Conservation (phyloP, 1,284 basidiomycete genomes). For the Trichosporon sp. region DNA sequence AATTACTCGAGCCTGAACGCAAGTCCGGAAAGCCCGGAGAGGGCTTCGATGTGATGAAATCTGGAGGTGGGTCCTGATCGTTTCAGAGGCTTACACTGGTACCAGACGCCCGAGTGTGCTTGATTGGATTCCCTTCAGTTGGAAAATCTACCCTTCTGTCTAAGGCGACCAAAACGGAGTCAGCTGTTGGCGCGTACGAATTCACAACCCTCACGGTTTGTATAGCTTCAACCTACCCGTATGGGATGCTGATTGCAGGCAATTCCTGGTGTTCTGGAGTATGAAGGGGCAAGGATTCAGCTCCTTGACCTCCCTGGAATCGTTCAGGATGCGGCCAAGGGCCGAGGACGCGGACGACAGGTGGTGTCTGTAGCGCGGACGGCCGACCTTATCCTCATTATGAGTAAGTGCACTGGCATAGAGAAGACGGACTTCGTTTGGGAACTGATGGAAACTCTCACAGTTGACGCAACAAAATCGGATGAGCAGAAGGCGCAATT, state of each 20-base stretch:
- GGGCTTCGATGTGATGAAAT: slow-evolving; percentile 92
- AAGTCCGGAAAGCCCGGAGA: slow-evolving; percentile 73
- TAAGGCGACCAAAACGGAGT: slow-evolving; percentile 88
- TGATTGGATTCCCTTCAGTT: slow-evolving; percentile 94
- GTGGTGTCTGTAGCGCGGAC: slow-evolving; percentile 93
- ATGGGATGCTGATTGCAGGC: slow-evolving; percentile 60
- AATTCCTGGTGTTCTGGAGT: slow-evolving; percentile 91
- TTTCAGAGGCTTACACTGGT: background rate
- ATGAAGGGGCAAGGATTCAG: slow-evolving; percentile 89
- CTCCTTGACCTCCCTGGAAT: slow-evolving; percentile 96
- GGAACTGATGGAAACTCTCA: background rate
- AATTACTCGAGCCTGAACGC: slow-evolving; percentile 79
- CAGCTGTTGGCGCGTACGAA: slow-evolving; percentile 89
- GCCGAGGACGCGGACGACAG: slow-evolving; percentile 89
- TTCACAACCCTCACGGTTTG: slow-evolving; percentile 87
- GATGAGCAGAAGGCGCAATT: slow-evolving; percentile 85
- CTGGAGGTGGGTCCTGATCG: slow-evolving; percentile 61
- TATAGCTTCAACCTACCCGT: slow-evolving; percentile 1
- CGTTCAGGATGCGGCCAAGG: slow-evolving; percentile 92
- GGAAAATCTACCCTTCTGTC: slow-evolving; percentile 92
- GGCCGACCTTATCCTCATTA: slow-evolving; percentile 90
- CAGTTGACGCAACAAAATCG: slow-evolving; percentile 92
- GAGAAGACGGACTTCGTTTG: background rate
- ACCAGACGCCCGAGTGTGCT: slow-evolving; percentile 80
- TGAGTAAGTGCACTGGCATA: slow-evolving; percentile 67